A percentile compares a stretch with the other conserved stretches of the same genome.
Conservation (phyloP, 441 rosid species). For the Lepidium campestre region DNA sequence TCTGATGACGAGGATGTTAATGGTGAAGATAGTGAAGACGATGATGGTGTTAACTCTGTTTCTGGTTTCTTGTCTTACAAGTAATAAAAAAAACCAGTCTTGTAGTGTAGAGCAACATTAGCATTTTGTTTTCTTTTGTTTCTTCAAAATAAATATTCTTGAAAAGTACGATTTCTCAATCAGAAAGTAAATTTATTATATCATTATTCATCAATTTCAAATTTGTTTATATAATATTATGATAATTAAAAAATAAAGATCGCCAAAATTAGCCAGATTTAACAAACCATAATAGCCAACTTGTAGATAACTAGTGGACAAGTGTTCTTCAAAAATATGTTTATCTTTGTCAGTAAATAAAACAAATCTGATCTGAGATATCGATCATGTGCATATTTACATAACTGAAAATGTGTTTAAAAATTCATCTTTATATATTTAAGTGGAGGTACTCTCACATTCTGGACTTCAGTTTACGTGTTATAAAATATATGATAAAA, state of each 20-base stretch:
- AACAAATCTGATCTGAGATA: constrained; percentile 11
- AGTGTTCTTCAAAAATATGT: background rate
- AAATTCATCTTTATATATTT: no score
- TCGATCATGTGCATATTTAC: constrained; percentile 16
- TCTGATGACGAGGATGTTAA: constrained; percentile 27
- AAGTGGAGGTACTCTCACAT: no score
- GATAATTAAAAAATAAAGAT: no score
- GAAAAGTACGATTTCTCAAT: no score
- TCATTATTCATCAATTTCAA: no score
- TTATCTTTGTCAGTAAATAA: background rate
- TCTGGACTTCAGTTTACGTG: no score
- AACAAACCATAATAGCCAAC: background rate
- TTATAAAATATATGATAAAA: no score
- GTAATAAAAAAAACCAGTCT: constrained; percentile 8
- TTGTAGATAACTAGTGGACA: background rate
- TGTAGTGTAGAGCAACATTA: constrained; percentile 4
- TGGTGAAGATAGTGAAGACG: constrained; percentile 10
- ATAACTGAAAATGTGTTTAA: constrained; percentile 1
- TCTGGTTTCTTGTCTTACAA: constrained; percentile 28
- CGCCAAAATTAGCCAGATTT: no score
- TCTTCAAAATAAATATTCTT: background rate
- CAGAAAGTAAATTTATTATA: background rate
- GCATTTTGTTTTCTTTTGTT: background rate
- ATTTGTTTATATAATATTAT: no score
- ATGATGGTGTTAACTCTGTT: constrained; percentile 25